Evolutionary conservation across 495 filamentous ascomycete genomes (phyloP).

Genomic region (Opeltia flavorubescens): DNA sequence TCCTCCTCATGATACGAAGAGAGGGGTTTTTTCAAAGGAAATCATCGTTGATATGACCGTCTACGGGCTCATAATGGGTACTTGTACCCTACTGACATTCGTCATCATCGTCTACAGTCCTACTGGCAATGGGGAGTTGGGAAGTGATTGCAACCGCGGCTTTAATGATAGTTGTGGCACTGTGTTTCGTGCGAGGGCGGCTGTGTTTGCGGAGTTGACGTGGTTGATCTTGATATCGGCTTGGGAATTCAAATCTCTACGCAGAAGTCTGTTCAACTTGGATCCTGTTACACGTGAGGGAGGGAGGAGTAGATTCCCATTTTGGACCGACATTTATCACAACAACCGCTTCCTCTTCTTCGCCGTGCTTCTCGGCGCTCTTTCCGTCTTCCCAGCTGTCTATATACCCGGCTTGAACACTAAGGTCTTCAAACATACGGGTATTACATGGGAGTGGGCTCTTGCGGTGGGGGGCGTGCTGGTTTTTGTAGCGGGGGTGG

Average conservation of each 20-base stretch:
- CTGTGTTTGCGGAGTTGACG: constrained; percentile 62
- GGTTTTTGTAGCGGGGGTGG: constrained; percentile 45
- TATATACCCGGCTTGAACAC: constrained; percentile 59
- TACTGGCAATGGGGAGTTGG: constrained; percentile 43
- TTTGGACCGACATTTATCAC: constrained; percentile 54
- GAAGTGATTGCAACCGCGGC: constrained; percentile 48
- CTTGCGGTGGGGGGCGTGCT: constrained; percentile 44
- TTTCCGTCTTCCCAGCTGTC: constrained; percentile 56
- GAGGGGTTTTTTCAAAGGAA: constrained; percentile 58
- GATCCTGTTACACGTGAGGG: constrained; percentile 32
- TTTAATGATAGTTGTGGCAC: constrained; percentile 40
- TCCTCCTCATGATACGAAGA: constrained; percentile 50
- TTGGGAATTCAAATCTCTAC: constrained; percentile 63
- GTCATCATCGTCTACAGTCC: constrained; percentile 52
- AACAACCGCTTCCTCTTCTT: constrained; percentile 62
- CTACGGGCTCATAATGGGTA: constrained; percentile 61
- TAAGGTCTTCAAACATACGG: constrained; percentile 60
- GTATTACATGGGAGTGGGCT: constrained; percentile 63
- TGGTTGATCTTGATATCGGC: constrained; percentile 60
- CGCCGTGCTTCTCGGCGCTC: constrained; percentile 49
- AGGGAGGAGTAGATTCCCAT: constrained; percentile 27
- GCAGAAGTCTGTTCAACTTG: constrained; percentile 54
- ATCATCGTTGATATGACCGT: constrained; percentile 60
- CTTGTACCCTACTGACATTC: constrained; percentile 52
- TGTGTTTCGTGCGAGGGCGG: constrained; percentile 64